Conservation (phyloP, 306 rosid genomes). For the Vigna radiata region DNA sequence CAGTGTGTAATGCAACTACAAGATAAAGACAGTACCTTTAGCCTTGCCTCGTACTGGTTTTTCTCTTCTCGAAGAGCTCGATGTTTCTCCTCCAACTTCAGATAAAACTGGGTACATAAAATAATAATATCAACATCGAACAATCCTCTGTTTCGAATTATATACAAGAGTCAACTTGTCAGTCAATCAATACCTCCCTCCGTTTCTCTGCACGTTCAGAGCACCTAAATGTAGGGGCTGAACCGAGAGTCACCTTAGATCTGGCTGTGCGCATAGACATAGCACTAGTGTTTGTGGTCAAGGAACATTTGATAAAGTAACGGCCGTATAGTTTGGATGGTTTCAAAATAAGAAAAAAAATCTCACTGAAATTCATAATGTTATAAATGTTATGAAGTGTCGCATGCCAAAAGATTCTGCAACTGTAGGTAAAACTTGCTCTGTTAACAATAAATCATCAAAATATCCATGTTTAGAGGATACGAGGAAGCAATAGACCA, state of each 20-base stretch:
- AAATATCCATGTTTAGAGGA: conserved; percentile 58
- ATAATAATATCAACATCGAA: background rate
- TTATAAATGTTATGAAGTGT: background rate
- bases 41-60: conserved; percentile 79
- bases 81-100: conserved; percentile 87
- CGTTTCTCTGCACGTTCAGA: conserved; percentile 82
- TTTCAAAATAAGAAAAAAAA: background rate
- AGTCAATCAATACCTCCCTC: conserved; percentile 71
- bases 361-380: conserved; percentile 12
- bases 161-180: conserved; percentile 33
- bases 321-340: background rate
- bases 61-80: conserved; percentile 86
- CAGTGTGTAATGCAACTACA: background rate
- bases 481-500: conserved; percentile 95
- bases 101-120: conserved; percentile 66
- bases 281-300: conserved; percentile 63
- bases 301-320: conserved; percentile 49
- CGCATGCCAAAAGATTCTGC: background rate
- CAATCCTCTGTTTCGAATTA: background rate
- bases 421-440: conserved; percentile 14
- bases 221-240: conserved; percentile 81
- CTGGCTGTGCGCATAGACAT: conserved; percentile 75
- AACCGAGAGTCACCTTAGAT: conserved; percentile 81
- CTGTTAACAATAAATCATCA: conserved; percentile 32
- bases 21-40: conserved; percentile 57